phyloP scores from a whole-genome alignment of 805 yeast species.

The Pichia ethanolica region DNA sequence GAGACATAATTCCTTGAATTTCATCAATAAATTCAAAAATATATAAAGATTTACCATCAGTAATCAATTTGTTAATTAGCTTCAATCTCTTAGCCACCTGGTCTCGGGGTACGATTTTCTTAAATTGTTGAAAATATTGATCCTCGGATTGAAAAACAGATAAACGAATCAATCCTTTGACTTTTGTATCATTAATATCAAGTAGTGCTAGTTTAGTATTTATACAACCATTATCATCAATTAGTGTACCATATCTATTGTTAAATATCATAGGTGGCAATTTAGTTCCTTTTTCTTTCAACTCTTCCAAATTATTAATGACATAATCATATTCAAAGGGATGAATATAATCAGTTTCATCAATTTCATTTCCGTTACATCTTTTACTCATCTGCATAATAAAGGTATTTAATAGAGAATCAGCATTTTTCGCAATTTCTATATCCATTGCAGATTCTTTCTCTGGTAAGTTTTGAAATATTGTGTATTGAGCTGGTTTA shows the following conservation, averaged over 20 bases:
- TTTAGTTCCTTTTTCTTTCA: constrained; percentile 2
- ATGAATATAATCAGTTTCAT: constrained; percentile 15
- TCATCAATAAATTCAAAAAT: constrained; percentile 13
- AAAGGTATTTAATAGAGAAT: constrained; percentile 16
- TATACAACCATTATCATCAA: constrained; percentile 1
- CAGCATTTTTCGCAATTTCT: constrained; percentile 8
- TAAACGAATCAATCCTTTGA: constrained; percentile 11
- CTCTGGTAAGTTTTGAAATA: constrained; percentile 9
- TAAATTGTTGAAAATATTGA: constrained; percentile 14
- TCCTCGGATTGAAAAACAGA: constrained; percentile 13
- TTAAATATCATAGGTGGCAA: constrained; percentile 16
- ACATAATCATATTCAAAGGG: constrained; percentile 21
- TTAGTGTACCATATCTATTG: constrained; percentile 10
- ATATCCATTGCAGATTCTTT: constrained; percentile 2
- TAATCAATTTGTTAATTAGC: constrained; percentile 17
- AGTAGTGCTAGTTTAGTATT: constrained; percentile 1
- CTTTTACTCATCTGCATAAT: constrained; percentile 14
- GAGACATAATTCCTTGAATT: constrained; percentile 4
- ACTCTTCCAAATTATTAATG: constrained; percentile 9
- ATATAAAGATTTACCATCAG: constrained; percentile 20
- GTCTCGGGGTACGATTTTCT: constrained; percentile 13
- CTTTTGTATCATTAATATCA: constrained; percentile 10
- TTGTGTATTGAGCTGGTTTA: constrained; percentile 13
- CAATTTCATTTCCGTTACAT: constrained; percentile 12
- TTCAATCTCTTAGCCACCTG: constrained; percentile 11